Conservation (phyloP, 495 filamentous ascomycete species). For the Neurospora sp. region DNA sequence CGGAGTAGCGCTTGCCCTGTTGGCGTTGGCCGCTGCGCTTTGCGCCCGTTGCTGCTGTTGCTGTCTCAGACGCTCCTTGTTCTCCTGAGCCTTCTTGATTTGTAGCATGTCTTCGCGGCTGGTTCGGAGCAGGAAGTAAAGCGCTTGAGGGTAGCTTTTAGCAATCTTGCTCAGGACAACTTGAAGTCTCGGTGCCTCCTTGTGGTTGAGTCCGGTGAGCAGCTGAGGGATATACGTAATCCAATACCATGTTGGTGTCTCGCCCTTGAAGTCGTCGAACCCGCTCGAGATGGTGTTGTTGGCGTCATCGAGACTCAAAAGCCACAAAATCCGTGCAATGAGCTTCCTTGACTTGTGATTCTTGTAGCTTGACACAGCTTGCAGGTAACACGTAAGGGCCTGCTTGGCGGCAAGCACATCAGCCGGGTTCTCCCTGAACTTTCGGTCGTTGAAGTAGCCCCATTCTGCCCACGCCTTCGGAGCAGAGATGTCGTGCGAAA, state of each 20-base stretch:
- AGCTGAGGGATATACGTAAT: constrained; percentile 98
- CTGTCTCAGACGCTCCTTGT: constrained; percentile 43
- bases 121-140: constrained; percentile 90
- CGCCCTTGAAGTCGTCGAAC: constrained; percentile 91
- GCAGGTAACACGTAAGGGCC: constrained; percentile 90
- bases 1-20: constrained; percentile 2
- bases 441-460: constrained; percentile 93
- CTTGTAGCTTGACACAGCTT: constrained; percentile 93
- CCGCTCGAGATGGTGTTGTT: constrained; percentile 68
- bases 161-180: constrained; percentile 83
- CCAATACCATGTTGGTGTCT: constrained; percentile 97
- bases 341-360: constrained; percentile 92
- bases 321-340: constrained; percentile 90
- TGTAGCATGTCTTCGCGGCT: constrained; percentile 88
- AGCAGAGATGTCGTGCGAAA: constrained; percentile 89
- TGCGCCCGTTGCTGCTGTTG: constrained; percentile 3
- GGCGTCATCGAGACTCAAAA: constrained; percentile 85
- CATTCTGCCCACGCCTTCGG: constrained; percentile 99
- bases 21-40: constrained; percentile 30
- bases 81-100: constrained; percentile 81
- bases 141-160: constrained; percentile 83
- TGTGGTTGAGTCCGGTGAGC: constrained; percentile 75
- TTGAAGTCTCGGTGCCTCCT: constrained; percentile 79
- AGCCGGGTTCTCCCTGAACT: constrained; percentile 79
- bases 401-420: constrained; percentile 75